Evolutionary conservation across 2,329 filamentous ascomycete genomes (phyloP).

Genomic region (Fusarium citri): DNA sequence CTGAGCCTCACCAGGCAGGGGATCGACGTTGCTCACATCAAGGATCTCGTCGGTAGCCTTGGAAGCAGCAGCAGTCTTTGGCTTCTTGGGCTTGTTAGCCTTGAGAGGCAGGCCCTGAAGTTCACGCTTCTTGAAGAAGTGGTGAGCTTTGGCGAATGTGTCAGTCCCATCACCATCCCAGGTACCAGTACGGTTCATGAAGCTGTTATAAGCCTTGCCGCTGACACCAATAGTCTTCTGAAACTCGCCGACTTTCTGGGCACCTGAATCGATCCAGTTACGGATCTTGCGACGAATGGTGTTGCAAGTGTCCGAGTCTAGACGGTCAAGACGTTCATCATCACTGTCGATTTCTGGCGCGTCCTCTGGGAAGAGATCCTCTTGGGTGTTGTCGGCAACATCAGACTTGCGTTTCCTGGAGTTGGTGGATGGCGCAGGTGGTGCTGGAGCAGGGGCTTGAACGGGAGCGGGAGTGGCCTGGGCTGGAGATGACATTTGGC

Average conservation of each 20-base stretch:
- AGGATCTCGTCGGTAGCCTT: constrained; percentile 44
- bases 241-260: constrained; percentile 57
- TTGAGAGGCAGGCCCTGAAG: constrained; percentile 57
- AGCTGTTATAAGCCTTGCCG: constrained; percentile 54
- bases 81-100: constrained; percentile 49
- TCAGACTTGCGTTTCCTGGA: constrained; percentile 44
- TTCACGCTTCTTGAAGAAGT: constrained; percentile 64
- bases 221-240: constrained; percentile 56
- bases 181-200: constrained; percentile 61
- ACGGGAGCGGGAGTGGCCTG: background rate
- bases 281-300: constrained; percentile 42
- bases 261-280: constrained; percentile 42
- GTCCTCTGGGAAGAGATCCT: constrained; percentile 39
- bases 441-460: background rate
- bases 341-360: constrained; percentile 37
- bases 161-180: constrained; percentile 51
- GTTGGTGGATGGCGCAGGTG: constrained; percentile 1
- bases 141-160: constrained; percentile 52
- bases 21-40: constrained; percentile 55
- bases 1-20: constrained; percentile 60
- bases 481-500: background rate
- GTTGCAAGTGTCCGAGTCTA: constrained; percentile 41
- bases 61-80: constrained; percentile 41
- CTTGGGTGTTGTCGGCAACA: constrained; percentile 14
- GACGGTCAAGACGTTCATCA: constrained; percentile 27